Base-by-base conservation (phyloP, 2,329 filamentous ascomycete genomes). In the Ilyonectria robusta region DNA sequence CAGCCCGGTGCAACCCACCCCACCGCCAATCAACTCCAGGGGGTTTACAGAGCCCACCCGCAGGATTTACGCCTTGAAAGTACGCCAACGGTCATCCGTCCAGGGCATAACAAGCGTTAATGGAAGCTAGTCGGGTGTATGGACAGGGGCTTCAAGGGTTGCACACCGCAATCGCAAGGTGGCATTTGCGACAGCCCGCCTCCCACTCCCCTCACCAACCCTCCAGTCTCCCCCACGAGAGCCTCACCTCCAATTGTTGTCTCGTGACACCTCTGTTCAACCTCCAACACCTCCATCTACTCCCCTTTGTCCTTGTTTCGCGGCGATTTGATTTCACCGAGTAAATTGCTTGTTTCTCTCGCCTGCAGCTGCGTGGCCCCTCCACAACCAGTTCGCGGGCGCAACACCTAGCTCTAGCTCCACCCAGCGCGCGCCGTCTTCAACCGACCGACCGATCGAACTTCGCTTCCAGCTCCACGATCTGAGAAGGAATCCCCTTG, bases 171-270 rank as follows among this genome's bases (percentile, higher is more conserved):
- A n/a, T n/a, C 40, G 59, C 62, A 66, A 73, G 56, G 68, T 70
- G 66, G 69, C 62, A 66, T 70, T 57, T 70, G 63, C 50, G 61
- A 42, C 42, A n/a, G 15, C 13, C 37, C 15, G 37, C 17, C 40
- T 42, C 15, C 15, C 17, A 42, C 6, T 19, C 9, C 23, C 51
- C 47, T 46, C 44, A 21, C 3, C 44, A 9, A 11, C 19, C 69
- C 63, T 64, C 66, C 44, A 71, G 63, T 46, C 47, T 62, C 65
- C 70, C 70, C 70, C 72, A 66, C 70, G 67, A 15, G 53, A 59
- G 60, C 54, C 55, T 51, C 26, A 70, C 55, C 66, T 60, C 57
- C 11, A 53, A 59, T 51, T 62, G 48, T 51, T 42, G 59, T 69
- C 62, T 71, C 62, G 67, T 69, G 67, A 59, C 67, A 50, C 59